Evolutionary conservation across 768 basidiomycete species (phyloP).

Genomic region (Boletellus ananiceps): DNA sequence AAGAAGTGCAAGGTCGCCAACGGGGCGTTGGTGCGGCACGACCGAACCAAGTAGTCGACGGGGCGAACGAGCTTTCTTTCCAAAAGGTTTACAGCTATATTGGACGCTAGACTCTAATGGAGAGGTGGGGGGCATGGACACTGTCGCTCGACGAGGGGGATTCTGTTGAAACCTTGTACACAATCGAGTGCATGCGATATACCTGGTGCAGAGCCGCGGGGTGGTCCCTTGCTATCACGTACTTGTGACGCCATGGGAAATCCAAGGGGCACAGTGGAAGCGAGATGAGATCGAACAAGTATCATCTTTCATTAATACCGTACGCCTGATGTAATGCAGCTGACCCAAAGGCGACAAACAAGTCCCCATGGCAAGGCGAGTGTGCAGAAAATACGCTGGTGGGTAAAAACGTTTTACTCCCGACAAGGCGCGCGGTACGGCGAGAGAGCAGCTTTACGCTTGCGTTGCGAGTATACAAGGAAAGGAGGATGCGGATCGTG

Average conservation of each 20-base stretch:
- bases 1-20: constrained; percentile 27
- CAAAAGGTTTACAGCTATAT: not conserved
- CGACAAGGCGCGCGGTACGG: not conserved
- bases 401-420: not conserved
- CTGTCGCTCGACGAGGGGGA: not conserved
- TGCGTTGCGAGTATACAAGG: not conserved
- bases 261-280: not conserved
- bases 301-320: not conserved
- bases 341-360: not conserved
- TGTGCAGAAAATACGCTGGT: too few relatives aligned
- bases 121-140: not conserved
- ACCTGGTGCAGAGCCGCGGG: not conserved
- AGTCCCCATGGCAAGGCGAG: not conserved
- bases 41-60: constrained; percentile 1
- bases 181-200: not conserved
- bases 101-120: not conserved
- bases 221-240: constrained; percentile 1
- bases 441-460: not conserved
- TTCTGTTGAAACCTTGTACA: not conserved
- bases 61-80: not conserved
- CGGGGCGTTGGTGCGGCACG: not conserved
- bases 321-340: not conserved
- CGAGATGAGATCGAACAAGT: not conserved
- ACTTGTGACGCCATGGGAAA: not conserved
- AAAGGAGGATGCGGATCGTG: not conserved